Base-by-base conservation (phyloP, 345 rosid species). In the Eucalyptus erythrocorys region DNA sequence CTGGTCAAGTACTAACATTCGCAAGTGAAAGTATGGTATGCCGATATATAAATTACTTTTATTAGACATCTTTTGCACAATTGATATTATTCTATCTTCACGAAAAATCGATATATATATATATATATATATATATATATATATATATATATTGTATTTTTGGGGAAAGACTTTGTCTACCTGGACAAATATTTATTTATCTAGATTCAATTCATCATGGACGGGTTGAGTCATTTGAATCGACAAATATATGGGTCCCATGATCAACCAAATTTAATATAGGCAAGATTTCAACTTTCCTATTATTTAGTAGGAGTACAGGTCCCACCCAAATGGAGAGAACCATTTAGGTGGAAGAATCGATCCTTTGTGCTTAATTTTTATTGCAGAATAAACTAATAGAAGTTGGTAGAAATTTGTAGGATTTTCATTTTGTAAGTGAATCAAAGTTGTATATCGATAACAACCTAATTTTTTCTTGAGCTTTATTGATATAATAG, bases 111-210 rank as follows among this genome's bases (percentile, higher is more conserved):
- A 8, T 30, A 61, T n/a, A 27, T 11, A 27, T 5, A 27, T 2
- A 3, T 42, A 1, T 1, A 27, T 61, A 3, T 30, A 12, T 27
- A 27, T 11, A 27, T 5, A 27, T 2, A 27, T 11, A 27, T 5
- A 27, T 2, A 3, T 42, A 1, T 1, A 27, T 61, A 3, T 30
- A 12, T 27, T 59, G 30, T 61, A 27, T 61, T 27, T 61, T 27
- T 61, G 32, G 68, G 42, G 40, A 71, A 71, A 34, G 43, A 34
- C 43, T 71, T 16, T 4, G 7, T 34, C 26, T 37, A 37, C 81
- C 34, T 19, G 81, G 79, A 27, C 68, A 61, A 61, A 61, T 2
- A 61, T 61, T 30, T 61, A 30, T 61, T 61, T 61, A 61, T 61
- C 68, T 13, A 61, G 68, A 61, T 71, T 71, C 81, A 5, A 71